A percentile compares a stretch with the other conserved stretches of the same genome.
These are phyloP conservation scores for Plenodomus biglobosus DNA, from an alignment of 2,329 filamentous ascomycete genomes.

Conservation along the genomic window DNA sequence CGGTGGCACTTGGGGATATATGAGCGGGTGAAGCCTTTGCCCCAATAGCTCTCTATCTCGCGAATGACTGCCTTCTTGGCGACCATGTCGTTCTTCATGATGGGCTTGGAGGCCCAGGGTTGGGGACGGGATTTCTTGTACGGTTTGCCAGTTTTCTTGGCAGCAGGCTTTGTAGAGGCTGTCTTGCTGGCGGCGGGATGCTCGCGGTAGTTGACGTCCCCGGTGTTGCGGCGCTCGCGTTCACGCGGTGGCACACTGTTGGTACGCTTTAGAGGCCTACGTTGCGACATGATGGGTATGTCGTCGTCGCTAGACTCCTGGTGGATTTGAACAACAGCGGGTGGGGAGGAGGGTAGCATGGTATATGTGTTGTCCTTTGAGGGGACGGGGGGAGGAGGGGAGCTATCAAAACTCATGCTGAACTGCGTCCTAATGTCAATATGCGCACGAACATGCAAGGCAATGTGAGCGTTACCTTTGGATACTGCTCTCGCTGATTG, in stretches of 20 bases:
- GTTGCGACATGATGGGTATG: background rate
- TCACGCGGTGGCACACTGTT: background rate
- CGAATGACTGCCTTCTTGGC: slow-evolving; percentile 28
- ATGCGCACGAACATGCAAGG: no score
- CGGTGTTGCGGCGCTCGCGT: background rate
- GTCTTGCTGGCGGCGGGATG: background rate
- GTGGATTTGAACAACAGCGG: background rate
- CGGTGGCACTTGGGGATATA: slow-evolving; percentile 37
- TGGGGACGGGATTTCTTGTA: slow-evolving; percentile 22
- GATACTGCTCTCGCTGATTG: background rate
- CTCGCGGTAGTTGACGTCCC: background rate
- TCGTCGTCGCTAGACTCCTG: background rate
- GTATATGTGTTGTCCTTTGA: background rate
- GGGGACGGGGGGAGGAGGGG: background rate
- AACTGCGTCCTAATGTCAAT: background rate
- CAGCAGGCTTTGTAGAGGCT: background rate
- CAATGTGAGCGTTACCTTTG: background rate
- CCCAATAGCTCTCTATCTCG: slow-evolving; percentile 34
- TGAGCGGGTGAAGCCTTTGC: slow-evolving; percentile 27
- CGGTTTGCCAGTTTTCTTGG: slow-evolving; percentile 4
- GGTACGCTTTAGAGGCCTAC: background rate
- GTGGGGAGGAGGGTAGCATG: background rate
- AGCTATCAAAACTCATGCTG: background rate
- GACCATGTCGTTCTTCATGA: slow-evolving; percentile 30
- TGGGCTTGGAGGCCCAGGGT: slow-evolving; percentile 17